Conservation (phyloP, 768 basidiomycete genomes). For the Russula foetens region DNA sequence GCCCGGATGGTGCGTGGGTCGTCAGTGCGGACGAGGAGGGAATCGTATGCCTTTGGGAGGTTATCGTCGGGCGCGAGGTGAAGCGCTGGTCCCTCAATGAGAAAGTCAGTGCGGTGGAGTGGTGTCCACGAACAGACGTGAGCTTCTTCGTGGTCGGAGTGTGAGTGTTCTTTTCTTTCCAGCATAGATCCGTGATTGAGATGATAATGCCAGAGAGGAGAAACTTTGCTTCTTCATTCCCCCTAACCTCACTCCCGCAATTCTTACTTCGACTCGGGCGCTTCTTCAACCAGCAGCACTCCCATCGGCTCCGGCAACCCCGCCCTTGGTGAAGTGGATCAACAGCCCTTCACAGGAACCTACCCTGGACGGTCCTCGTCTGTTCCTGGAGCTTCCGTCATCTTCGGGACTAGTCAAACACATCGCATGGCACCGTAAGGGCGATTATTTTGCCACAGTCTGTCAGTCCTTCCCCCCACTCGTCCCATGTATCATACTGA, state of each 20-base stretch:
- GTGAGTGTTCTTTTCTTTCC: constrained; percentile 39
- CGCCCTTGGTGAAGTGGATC: constrained; percentile 67
- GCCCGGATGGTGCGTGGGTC: constrained; percentile 87
- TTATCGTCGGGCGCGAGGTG: constrained; percentile 79
- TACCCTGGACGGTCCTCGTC: constrained; percentile 43
- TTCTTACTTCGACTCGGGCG: constrained; percentile 51
- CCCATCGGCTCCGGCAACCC: constrained; percentile 44
- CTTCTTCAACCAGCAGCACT: constrained; percentile 57
- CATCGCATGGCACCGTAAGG: constrained; percentile 86
- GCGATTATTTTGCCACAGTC: constrained; percentile 93
- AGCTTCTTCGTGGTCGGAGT: constrained; percentile 70
- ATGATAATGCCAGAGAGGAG: constrained; percentile 52
- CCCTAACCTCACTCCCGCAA: constrained; percentile 57
- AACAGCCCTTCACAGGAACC: constrained; percentile 40
- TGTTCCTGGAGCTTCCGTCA: constrained; percentile 54
- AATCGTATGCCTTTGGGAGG: constrained; percentile 83
- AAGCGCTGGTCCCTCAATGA: constrained; percentile 77
- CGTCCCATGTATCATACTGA: background rate
- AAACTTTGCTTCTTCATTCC: constrained; percentile 73
- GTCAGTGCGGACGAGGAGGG: constrained; percentile 90
- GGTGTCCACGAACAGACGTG: constrained; percentile 86
- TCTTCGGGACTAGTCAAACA: constrained; percentile 70
- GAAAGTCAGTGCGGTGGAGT: constrained; percentile 79
- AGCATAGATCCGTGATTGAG: background rate
- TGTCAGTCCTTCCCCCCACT: constrained; percentile 48